phyloP scores from a whole-genome alignment of 2,329 filamentous ascomycete genomes.

The Calcarisporium arbuscula region DNA sequence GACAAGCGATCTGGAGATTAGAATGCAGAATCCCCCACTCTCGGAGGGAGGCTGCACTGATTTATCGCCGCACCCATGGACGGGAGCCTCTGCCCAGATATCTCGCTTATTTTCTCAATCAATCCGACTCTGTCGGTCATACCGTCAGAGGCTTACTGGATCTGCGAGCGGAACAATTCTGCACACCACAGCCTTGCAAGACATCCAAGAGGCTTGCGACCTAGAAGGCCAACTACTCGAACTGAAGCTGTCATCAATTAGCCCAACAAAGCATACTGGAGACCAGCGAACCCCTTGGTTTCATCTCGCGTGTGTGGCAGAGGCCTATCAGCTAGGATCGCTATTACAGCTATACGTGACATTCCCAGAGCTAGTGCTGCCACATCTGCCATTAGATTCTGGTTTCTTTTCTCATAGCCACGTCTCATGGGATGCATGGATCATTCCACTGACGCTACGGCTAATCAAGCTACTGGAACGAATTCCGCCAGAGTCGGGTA shows the following conservation, averaged over 20 bases:
- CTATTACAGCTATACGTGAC: constrained; percentile 34
- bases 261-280: constrained; percentile 19
- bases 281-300: constrained; percentile 19
- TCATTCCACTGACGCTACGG: constrained; percentile 25
- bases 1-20: too few species aligned
- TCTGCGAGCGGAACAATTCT: neutral
- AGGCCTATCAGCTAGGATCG: constrained; percentile 29
- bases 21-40: too few species aligned
- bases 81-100: constrained; percentile 26
- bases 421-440: constrained; percentile 29
- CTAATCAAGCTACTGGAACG: constrained; percentile 26
- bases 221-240: constrained; percentile 28
- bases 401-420: too few species aligned
- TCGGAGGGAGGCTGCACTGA: constrained; percentile 6
- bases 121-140: too few species aligned
- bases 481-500: constrained; percentile 27
- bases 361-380: constrained; percentile 24
- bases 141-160: neutral
- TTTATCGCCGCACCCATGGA: constrained; percentile 29
- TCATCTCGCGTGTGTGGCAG: constrained; percentile 28
- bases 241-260: constrained; percentile 18
- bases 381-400: constrained; percentile 22
- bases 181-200: constrained; percentile 13
- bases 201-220: constrained; percentile 25
- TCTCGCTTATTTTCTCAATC: too few species aligned